Evolutionary conservation across 345 rosid species (phyloP), one percentile per base, ranked within the genome.

Genomic region (Ceriops decandra): DNA sequence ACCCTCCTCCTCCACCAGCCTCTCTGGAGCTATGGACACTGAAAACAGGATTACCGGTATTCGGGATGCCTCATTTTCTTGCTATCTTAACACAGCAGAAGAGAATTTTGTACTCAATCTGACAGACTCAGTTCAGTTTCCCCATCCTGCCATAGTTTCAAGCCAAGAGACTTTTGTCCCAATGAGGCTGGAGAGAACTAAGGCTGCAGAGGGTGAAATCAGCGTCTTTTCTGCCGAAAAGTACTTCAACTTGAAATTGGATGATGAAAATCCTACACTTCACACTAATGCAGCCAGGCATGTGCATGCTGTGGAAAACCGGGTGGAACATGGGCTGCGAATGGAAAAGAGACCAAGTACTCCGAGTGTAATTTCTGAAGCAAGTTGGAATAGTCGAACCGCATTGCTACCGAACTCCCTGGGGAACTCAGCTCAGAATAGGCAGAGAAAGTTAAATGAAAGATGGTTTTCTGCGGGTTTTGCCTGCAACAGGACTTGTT

Each of bases 221-320:
- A 75, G 86, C 4, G 82, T 88, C 32, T 86, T 88, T 62, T 80
- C 74, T 5, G 87, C 93, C 21, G 87, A 86, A 66, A 85, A 69
- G 69, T 86, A 88, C 80, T 83, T 81, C 80, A 84, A 82, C 66
- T 77, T 74, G 84, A 79, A 63, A 54, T 62, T 81, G 15, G 87
- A 77, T 22, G 77, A 59, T 51, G 76, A 69, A 7, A 56, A 56
- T 60, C 72, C 86, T 30, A 63, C 61, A 42, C 67, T 58, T 13
- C 63, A 64, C 27, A 38, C 47, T 54, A 36, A 72, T 27, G 42
- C 62, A 21, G 74, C 64, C 24, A 71, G 58, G 51, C 57, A 6
- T 52, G 71, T 26, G 7, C 20, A 56, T 38, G 71, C 36, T 53
- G 71, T 67, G 31, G 71, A 63, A 30, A 68, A 61, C 47, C 73